Percentiles rank a stretch among this genome's conserved stretches.
These are phyloP conservation scores for Ramularia endophylla DNA, from an alignment of 2,329 filamentous ascomycete genomes.

Conservation along the genomic window DNA sequence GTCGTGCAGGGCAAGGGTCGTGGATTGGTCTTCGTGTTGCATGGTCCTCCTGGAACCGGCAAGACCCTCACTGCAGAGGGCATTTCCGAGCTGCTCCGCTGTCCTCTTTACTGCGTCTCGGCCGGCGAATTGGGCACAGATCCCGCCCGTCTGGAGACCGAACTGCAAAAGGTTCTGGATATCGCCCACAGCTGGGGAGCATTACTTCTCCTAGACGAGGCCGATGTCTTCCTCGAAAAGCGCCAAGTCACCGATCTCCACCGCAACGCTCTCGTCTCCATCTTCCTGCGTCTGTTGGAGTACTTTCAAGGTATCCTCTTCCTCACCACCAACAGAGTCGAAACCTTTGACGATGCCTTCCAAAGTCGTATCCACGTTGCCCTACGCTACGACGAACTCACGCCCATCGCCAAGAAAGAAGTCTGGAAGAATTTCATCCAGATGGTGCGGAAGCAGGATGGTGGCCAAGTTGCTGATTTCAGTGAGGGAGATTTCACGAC, in stretches of 20 bases:
- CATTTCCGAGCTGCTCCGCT: slow-evolving; percentile 75
- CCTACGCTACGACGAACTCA: slow-evolving; percentile 70
- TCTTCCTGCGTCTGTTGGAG: slow-evolving; percentile 80
- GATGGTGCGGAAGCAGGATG: slow-evolving; percentile 61
- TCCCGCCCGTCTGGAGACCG: slow-evolving; percentile 63
- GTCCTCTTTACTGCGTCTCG: slow-evolving; percentile 76
- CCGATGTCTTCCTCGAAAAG: slow-evolving; percentile 77
- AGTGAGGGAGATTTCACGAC: slow-evolving; percentile 60
- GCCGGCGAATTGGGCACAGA: slow-evolving; percentile 79
- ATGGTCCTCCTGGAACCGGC: slow-evolving; percentile 79
- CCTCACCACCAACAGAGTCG: slow-evolving; percentile 80
- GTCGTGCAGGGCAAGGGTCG: slow-evolving; percentile 71
- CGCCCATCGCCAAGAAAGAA: slow-evolving; percentile 63
- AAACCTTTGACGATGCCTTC: slow-evolving; percentile 87
- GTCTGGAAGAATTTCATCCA: slow-evolving; percentile 84
- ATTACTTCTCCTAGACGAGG: slow-evolving; percentile 78
- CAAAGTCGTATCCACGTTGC: slow-evolving; percentile 83
- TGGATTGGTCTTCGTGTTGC: slow-evolving; percentile 74
- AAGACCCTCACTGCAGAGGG: slow-evolving; percentile 85
- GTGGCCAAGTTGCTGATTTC: slow-evolving; percentile 55
- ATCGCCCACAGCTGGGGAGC: slow-evolving; percentile 83
- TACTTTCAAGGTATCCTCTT: slow-evolving; percentile 92
- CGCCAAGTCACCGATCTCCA: slow-evolving; percentile 77
- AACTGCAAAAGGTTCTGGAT: slow-evolving; percentile 78
- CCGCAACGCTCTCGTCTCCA: slow-evolving; percentile 77